Conservation (phyloP, 2,329 filamentous ascomycete genomes). For the Scortechinia acanthostroma region DNA sequence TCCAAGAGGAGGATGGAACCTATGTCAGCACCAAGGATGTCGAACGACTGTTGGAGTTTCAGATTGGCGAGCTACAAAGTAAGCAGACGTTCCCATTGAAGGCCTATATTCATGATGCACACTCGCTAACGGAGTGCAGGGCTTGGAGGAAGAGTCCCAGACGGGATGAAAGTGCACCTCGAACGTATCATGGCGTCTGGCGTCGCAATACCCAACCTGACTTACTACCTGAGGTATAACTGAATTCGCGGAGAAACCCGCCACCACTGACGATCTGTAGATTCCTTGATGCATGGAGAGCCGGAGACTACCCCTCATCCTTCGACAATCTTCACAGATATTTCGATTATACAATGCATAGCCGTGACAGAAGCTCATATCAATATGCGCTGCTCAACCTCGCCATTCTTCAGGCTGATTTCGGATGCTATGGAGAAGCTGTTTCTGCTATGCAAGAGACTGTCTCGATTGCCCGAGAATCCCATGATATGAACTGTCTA, state of each 20-base stretch:
- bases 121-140: constrained; percentile 22
- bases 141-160: constrained; percentile 55
- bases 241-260: constrained; percentile 1
- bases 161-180: constrained; percentile 48
- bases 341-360: constrained; percentile 70
- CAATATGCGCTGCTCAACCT: constrained; percentile 70
- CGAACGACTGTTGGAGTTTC: constrained; percentile 61
- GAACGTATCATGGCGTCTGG: constrained; percentile 42
- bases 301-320: constrained; percentile 64
- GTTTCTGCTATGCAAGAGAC: constrained; percentile 69
- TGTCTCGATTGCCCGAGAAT: constrained; percentile 66
- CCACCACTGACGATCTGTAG: constrained; percentile 20
- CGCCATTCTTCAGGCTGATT: constrained; percentile 68
- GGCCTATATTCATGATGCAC: not conserved
- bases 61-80: constrained; percentile 63
- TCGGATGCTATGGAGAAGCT: constrained; percentile 64
- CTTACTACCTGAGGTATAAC: constrained; percentile 48
- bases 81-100: constrained; percentile 11
- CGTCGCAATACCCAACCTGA: constrained; percentile 41
- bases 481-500: constrained; percentile 65
- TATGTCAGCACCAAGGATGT: constrained; percentile 52
- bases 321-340: constrained; percentile 69
- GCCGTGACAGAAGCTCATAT: constrained; percentile 58
- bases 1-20: constrained; percentile 12
- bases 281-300: constrained; percentile 67